These are phyloP conservation scores for Lactifluus pinguis DNA, from an alignment of 768 basidiomycete genomes.

Conservation along the genomic window DNA sequence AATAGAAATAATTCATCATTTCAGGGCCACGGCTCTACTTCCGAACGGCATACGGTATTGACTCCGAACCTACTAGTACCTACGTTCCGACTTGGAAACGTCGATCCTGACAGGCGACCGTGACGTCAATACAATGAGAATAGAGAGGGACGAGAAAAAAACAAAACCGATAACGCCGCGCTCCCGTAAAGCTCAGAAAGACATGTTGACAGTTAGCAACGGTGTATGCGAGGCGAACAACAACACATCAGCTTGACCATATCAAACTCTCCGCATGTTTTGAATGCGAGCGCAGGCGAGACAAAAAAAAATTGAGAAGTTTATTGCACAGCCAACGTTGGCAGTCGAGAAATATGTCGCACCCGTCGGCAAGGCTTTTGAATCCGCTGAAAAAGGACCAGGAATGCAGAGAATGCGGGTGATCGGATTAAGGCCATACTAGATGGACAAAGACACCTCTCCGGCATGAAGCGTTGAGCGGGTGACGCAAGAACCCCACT, in stretches of 20 bases:
- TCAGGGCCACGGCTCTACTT: too few relatives aligned
- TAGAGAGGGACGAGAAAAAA: too few relatives aligned
- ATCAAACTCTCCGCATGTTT: neutral
- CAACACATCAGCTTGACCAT: constrained; percentile 2
- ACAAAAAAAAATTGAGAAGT: constrained; percentile 34
- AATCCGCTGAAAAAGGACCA: constrained; percentile 47
- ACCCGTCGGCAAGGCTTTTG: constrained; percentile 32
- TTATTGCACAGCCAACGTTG: constrained; percentile 41
- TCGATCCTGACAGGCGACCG: neutral
- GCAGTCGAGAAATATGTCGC: constrained; percentile 28
- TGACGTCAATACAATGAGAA: too few relatives aligned
- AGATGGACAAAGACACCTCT: neutral
- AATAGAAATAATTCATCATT: neutral
- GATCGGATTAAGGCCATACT: neutral
- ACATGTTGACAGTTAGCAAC: too few relatives aligned
- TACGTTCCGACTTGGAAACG: neutral
- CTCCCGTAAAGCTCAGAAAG: too few relatives aligned
- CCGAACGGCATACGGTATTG: too few relatives aligned
- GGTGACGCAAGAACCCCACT: constrained; percentile 39
- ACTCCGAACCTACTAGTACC: neutral
- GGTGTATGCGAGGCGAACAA: neutral
- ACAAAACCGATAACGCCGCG: too few relatives aligned
- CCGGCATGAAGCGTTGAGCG: constrained; percentile 17
- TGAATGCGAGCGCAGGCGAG: neutral
- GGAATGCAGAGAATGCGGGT: constrained; percentile 41